phyloP scores from a whole-genome alignment of 768 basidiomycete species.

The Boletus barrowsii region DNA sequence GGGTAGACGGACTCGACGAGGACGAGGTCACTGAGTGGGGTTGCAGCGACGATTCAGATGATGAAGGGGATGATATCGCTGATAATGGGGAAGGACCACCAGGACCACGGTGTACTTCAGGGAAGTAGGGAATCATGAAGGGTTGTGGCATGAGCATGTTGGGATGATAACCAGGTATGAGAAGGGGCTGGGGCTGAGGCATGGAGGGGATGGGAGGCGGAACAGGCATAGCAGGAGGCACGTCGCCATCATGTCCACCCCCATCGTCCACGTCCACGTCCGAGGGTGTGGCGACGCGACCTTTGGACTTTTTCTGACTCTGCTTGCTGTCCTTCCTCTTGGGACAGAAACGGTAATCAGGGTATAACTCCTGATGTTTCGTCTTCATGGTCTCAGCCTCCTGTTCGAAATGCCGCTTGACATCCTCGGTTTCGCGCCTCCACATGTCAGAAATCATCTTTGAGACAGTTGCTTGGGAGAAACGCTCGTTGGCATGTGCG shows the following conservation, averaged over 20 bases:
- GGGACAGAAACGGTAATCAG: slow-evolving; percentile 57
- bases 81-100: slow-evolving; percentile 55
- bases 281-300: slow-evolving; percentile 17
- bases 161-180: neutral
- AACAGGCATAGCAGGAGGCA: neutral
- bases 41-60: slow-evolving; percentile 11
- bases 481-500: slow-evolving; percentile 27
- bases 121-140: slow-evolving; percentile 23
- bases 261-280: neutral
- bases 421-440: slow-evolving; percentile 49
- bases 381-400: slow-evolving; percentile 52
- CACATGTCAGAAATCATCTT: slow-evolving; percentile 62
- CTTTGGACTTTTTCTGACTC: slow-evolving; percentile 24
- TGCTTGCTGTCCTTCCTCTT: slow-evolving; percentile 49
- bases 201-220: neutral
- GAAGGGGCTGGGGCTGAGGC: neutral
- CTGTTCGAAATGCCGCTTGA: slow-evolving; percentile 51
- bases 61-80: slow-evolving; percentile 45
- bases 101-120: slow-evolving; percentile 30
- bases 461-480: slow-evolving; percentile 63
- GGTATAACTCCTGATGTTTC: slow-evolving; percentile 49
- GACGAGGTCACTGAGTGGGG: slow-evolving; percentile 4
- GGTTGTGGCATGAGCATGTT: slow-evolving; percentile 16
- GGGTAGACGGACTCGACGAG: slow-evolving; percentile 13
- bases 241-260: neutral